These are phyloP conservation scores for Monosporozyma unispora DNA, from an alignment of 805 yeast genomes.

Conservation along the genomic window DNA sequence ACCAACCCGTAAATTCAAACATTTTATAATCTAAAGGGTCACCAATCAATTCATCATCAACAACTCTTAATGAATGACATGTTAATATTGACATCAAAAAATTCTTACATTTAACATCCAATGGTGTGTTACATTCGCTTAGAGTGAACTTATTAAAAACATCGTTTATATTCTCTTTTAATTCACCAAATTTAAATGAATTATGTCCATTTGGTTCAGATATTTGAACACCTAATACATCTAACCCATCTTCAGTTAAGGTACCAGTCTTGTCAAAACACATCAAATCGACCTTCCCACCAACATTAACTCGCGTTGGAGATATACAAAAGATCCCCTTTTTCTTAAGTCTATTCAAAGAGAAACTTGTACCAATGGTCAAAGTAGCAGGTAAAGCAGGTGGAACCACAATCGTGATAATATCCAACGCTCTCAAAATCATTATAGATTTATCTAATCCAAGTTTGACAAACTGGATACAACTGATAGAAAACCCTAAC, in stretches of 20 bases:
- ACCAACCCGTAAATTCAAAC: slow-evolving; percentile 85
- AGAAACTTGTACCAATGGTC: slow-evolving; percentile 93
- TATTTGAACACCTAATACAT: slow-evolving; percentile 60
- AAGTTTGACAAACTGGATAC: slow-evolving; percentile 69
- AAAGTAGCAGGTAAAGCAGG: slow-evolving; percentile 97
- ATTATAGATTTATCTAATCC: slow-evolving; percentile 64
- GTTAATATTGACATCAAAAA: slow-evolving; percentile 39
- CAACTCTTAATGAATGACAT: slow-evolving; percentile 78
- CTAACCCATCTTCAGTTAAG: slow-evolving; percentile 91
- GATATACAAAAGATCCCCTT: slow-evolving; percentile 78
- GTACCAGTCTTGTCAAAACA: slow-evolving; percentile 98
- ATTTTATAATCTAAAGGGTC: slow-evolving; percentile 91
- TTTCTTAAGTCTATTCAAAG: slow-evolving; percentile 63
- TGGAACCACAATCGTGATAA: slow-evolving; percentile 94
- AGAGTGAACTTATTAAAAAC: slow-evolving; percentile 24
- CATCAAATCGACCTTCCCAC: slow-evolving; percentile 82
- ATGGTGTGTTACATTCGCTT: slow-evolving; percentile 24
- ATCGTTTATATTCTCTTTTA: slow-evolving; percentile 17
- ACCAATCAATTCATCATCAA: slow-evolving; percentile 77
- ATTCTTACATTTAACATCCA: slow-evolving; percentile 22
- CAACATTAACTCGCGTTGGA: slow-evolving; percentile 91
- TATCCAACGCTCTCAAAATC: slow-evolving; percentile 81
- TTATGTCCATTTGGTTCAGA: slow-evolving; percentile 15
- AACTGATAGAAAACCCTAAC: slow-evolving; percentile 75
- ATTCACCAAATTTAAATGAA: slow-evolving; percentile 20